These are phyloP conservation scores for Penicillium angulare DNA, from an alignment of 495 filamentous ascomycete species.

Conservation along the genomic window DNA sequence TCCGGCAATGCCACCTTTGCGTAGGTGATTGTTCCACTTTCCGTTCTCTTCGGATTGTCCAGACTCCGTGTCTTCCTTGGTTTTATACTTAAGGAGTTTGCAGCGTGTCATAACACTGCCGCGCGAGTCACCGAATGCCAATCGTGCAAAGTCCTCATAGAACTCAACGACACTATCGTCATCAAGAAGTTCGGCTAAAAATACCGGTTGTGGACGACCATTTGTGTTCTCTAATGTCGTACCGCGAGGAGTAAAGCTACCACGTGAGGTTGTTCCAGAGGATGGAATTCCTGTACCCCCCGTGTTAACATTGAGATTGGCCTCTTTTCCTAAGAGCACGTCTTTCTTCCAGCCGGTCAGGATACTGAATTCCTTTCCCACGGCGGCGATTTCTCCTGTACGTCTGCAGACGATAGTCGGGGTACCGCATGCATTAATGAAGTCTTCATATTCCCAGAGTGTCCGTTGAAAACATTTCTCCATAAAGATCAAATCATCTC, in stretches of 20 bases:
- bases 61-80: constrained; percentile 59
- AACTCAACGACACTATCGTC: constrained; percentile 91
- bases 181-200: constrained; percentile 87
- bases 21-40: constrained; percentile 44
- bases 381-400: constrained; percentile 87
- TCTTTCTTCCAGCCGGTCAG: constrained; percentile 94
- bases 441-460: constrained; percentile 87
- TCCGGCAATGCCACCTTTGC: constrained; percentile 62
- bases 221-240: constrained; percentile 25
- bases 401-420: constrained; percentile 89
- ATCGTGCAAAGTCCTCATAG: constrained; percentile 89
- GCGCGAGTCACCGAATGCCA: constrained; percentile 86
- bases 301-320: constrained; percentile 86
- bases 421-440: constrained; percentile 80
- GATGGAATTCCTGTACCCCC: constrained; percentile 37
- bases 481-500: constrained; percentile 91
- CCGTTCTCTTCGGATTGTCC: constrained; percentile 43
- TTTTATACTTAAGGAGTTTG: constrained; percentile 86
- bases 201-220: constrained; percentile 67
- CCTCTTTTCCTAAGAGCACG: constrained; percentile 80
- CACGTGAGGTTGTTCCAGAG: constrained; percentile 37
- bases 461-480: constrained; percentile 95
- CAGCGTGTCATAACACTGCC: constrained; percentile 80
- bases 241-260: constrained; percentile 51
- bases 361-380: constrained; percentile 92